Evolutionary conservation across 371 early-diverging fungal species (phyloP), one percentile per base, ranked within the genome.

Genomic region (Apophysomyces sp.): DNA sequence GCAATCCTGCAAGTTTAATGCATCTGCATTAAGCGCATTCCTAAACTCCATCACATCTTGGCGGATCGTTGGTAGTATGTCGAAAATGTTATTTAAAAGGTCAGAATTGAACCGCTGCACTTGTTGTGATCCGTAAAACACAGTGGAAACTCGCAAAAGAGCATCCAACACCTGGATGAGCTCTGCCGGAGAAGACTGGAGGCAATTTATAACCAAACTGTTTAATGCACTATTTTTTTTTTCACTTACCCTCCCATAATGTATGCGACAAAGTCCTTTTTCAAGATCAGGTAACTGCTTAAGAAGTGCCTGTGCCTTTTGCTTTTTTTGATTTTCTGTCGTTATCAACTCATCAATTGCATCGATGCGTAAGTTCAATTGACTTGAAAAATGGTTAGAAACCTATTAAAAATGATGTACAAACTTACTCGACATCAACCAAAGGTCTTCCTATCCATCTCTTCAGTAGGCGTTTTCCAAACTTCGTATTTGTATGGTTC

Each of bases 401-500:
- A 16, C 9, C 16, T 16, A 51, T 2, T 57, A n/a, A n/a, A 12
- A 32, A 52, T 36, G 30, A 29, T 21, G 30, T 37, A 13, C 18
- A 36, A 21, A 1, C 67, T 62, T 70, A 74, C 79, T 60, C 39
- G 3, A 63, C 56, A 40, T 88, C 71, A 5, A 86, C 67, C 13
- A 90, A 73, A 0, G 97, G 97, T 52, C 86, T 77, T 0, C 89
- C 88, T 3, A 94, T 71, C 94, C 94, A 95, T 62, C 86, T 87
- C 39, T 86, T 85, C 49, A 97, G 73, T 58, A 92, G 60, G 27
- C 96, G 74, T 32, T 83, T 61, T 66, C 97, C 97, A 73, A 91
- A 91, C 28, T 78, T 74, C 3, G 94, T 91, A 3, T 59, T 65
- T 0, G 93, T 92, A 53, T 84, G 85, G 63, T 92, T 85, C 56